Base-by-base conservation (phyloP, 75 land plant genomes). In the Cryptomeria japonica region DNA sequence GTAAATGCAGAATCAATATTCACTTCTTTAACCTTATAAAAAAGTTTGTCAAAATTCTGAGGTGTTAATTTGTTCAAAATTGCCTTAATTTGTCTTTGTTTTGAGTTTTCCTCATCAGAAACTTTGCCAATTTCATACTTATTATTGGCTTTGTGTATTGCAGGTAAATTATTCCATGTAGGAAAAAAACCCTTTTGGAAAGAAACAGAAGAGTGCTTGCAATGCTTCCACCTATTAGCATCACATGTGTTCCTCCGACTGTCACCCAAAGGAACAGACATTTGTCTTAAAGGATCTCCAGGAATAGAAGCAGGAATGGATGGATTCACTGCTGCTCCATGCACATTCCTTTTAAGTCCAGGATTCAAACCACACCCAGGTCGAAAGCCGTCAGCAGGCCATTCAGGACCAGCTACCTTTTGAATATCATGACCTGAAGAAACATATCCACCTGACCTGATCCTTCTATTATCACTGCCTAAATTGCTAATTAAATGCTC, bases 61-160 rank as follows among this genome's bases (percentile, higher is more conserved):
- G 99, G 99, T 2, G 99, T 98, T 46, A 98, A 90, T 89, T 98
- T 98, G 92, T 98, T 98, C 34, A 98, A 86, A 22, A 98, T 98
- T 37, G 90, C 96, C 88, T 98, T 98, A 72, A 98, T 85, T 80
- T 93, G 94, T 87, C 99, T 93, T 87, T 98, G 99, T 91, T 98
- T 98, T 7, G 90, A 92, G 53, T 97, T 88, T 87, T 98, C 99
- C 84, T 94, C 96, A 87, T 97, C 99, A 25, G 96, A 85, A 18
- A 93, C 89, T 89, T 93, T 95, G 72, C 99, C 96, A 38, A 97
- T 92, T 90, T 94, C 95, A 93, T 98, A 98, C 86, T 93, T 94
- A 11, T 89, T 98, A 85, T 96, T 96, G 58, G 99, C 95, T 89
- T 91, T 98, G 91, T 98, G 99, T 88, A 97, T 96, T 37, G 89